Conservation (phyloP, 2,329 filamentous ascomycete species). For the Fusarium metavorans region DNA sequence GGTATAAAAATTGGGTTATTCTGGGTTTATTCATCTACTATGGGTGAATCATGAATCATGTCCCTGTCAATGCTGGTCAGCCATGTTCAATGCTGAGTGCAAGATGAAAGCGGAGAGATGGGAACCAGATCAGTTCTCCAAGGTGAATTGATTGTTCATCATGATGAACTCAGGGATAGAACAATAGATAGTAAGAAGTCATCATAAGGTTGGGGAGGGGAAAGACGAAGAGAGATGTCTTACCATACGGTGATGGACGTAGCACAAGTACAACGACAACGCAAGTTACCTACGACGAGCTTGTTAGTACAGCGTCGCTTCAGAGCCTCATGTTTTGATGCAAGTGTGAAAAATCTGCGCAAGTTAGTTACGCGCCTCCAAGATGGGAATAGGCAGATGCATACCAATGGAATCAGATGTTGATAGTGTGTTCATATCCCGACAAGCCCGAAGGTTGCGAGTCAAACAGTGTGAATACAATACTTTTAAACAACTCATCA, state of each 20-base stretch:
- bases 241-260: slow-evolving; percentile 14
- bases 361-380: slow-evolving; percentile 17
- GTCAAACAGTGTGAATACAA: slow-evolving; percentile 72
- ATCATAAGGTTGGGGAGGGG: slow-evolving; percentile 57
- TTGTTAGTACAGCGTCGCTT: slow-evolving; percentile 25
- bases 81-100: neutral
- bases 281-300: slow-evolving; percentile 17
- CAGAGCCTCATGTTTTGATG: neutral
- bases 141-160: slow-evolving; percentile 69
- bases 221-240: slow-evolving; percentile 9
- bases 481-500: slow-evolving; percentile 62
- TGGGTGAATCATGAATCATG: neutral
- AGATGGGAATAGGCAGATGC: neutral
- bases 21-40: neutral
- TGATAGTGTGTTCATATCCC: slow-evolving; percentile 66
- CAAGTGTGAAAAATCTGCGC: slow-evolving; percentile 19
- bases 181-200: slow-evolving; percentile 60
- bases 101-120: slow-evolving; percentile 7
- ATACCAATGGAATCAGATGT: slow-evolving; percentile 66
- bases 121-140: slow-evolving; percentile 68
- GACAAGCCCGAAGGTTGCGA: slow-evolving; percentile 52
- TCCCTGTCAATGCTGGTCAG: slow-evolving; percentile 21
- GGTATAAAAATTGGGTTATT: neutral
- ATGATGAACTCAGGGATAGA: slow-evolving; percentile 65
- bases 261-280: neutral